Percentiles rank a stretch among this genome's conserved stretches.
phyloP scores from a whole-genome alignment of 139 green algal species.

The Yamagishiella unicocca region DNA sequence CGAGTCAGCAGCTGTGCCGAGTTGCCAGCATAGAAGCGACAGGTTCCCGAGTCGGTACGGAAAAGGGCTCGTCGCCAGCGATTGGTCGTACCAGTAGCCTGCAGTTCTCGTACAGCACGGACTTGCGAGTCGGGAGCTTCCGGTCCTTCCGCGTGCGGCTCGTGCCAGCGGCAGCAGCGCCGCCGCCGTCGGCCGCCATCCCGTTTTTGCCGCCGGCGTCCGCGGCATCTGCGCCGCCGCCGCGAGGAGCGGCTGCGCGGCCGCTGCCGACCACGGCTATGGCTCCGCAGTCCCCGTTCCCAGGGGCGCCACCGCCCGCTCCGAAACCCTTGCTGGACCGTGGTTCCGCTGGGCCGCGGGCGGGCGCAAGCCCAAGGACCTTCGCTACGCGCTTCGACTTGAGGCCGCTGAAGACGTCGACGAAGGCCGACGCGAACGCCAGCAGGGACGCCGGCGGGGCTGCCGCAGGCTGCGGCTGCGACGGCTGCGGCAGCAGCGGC shows the following conservation, averaged over 20 bases:
- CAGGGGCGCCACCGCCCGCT: too few species aligned
- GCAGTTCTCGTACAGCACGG: constrained; percentile 59
- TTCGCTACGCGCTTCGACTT: constrained; percentile 7
- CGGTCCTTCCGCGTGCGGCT: neutral
- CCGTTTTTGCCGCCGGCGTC: neutral
- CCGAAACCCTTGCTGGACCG: too few species aligned
- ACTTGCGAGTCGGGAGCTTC: constrained; percentile 44
- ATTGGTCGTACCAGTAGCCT: constrained; percentile 41
- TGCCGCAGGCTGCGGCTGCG: neutral
- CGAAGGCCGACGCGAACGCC: neutral
- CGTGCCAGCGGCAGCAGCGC: neutral
- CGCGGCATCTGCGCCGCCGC: neutral
- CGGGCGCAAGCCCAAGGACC: neutral
- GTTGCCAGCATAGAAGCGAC: too few species aligned
- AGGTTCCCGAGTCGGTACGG: too few species aligned
- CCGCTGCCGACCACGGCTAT: too few species aligned
- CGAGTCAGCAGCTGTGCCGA: too few species aligned
- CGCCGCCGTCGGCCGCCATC: neutral
- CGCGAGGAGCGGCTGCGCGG: neutral
- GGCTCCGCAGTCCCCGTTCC: too few species aligned
- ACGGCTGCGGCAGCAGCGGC: neutral
- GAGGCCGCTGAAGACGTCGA: constrained; percentile 5
- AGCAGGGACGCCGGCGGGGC: neutral
- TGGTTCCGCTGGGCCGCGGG: too few species aligned
- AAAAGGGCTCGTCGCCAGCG: too few species aligned